Percentiles rank a stretch among this genome's conserved stretches.
phyloP scores from a whole-genome alignment of 768 basidiomycete genomes.

The Kockovaella imperatae region DNA sequence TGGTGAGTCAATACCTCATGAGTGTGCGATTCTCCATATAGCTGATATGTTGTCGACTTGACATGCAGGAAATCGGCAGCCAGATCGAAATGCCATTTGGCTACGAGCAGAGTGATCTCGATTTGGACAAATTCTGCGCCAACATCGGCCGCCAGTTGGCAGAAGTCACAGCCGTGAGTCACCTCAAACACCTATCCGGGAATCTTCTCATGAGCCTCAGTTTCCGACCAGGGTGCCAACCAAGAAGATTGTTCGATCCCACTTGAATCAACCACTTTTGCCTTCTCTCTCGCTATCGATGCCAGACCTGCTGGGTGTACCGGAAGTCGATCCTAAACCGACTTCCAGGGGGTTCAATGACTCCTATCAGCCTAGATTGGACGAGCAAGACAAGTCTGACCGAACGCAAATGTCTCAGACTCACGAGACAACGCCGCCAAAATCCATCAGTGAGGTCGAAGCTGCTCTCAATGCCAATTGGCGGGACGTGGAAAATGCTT shows the following conservation, averaged over 20 bases:
- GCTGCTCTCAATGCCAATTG: conserved; percentile 29
- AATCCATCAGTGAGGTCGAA: conserved; percentile 26
- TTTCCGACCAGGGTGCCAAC: conserved; percentile 55
- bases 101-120: conserved; percentile 30
- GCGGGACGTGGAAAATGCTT: conserved; percentile 20
- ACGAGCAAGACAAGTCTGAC: background rate
- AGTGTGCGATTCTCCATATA: no score
- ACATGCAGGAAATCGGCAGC: background rate
- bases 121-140: conserved; percentile 60
- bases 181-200: background rate
- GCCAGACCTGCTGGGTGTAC: conserved; percentile 49
- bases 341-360: conserved; percentile 18
- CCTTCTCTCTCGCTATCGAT: conserved; percentile 58
- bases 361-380: conserved; percentile 2
- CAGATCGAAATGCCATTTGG: conserved; percentile 38
- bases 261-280: conserved; percentile 63
- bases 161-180: conserved; percentile 59
- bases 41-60: no score
- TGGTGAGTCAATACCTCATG: conserved; percentile 52
- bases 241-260: conserved; percentile 51
- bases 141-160: conserved; percentile 61
- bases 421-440: conserved; percentile 13
- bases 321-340: conserved; percentile 13
- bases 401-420: no score
- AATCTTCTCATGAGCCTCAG: conserved; percentile 30